Evolutionary conservation across 495 filamentous ascomycete genomes (phyloP).

Genomic region (Aspergillus biplanus): DNA sequence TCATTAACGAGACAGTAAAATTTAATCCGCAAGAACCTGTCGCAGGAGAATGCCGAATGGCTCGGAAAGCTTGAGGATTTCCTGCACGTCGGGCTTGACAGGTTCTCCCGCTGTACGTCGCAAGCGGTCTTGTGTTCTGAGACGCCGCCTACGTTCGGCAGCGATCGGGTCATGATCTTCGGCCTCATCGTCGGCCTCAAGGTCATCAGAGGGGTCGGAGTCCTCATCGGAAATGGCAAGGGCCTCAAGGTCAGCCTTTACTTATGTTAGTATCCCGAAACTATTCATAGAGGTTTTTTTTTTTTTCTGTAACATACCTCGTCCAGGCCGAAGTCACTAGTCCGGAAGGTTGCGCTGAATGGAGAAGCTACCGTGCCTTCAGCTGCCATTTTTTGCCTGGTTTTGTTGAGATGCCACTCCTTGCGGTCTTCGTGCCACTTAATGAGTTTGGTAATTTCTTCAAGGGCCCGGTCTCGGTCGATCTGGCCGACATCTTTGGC

Average conservation of each 20-base stretch:
- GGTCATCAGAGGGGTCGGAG: constrained; percentile 65
- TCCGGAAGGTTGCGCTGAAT: constrained; percentile 62
- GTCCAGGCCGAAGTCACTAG: constrained; percentile 86
- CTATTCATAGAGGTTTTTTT: constrained; percentile 1
- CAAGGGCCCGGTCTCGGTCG: constrained; percentile 70
- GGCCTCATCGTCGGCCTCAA: constrained; percentile 58
- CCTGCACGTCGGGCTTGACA: constrained; percentile 75
- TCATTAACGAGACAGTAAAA: constrained; percentile 17
- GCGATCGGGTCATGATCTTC: constrained; percentile 84
- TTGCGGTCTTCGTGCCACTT: constrained; percentile 94
- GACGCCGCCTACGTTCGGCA: constrained; percentile 76
- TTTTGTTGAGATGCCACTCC: constrained; percentile 97
- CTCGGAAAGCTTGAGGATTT: constrained; percentile 76
- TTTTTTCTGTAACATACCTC: constrained; percentile 53
- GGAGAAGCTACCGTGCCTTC: constrained; percentile 60
- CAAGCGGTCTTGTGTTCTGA: constrained; percentile 75
- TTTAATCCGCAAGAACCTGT: constrained; percentile 78
- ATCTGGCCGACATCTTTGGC: constrained; percentile 68
- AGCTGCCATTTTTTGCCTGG: constrained; percentile 96
- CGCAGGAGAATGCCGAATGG: constrained; percentile 85
- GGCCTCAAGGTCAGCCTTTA: constrained; percentile 73
- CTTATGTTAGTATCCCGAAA: constrained; percentile 17
- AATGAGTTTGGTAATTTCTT: constrained; percentile 82
- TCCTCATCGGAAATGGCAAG: constrained; percentile 76
- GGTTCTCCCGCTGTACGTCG: constrained; percentile 88